These are phyloP conservation scores for Boletellus dicymbophilus DNA, from an alignment of 1,284 basidiomycete genomes.

Conservation along the genomic window DNA sequence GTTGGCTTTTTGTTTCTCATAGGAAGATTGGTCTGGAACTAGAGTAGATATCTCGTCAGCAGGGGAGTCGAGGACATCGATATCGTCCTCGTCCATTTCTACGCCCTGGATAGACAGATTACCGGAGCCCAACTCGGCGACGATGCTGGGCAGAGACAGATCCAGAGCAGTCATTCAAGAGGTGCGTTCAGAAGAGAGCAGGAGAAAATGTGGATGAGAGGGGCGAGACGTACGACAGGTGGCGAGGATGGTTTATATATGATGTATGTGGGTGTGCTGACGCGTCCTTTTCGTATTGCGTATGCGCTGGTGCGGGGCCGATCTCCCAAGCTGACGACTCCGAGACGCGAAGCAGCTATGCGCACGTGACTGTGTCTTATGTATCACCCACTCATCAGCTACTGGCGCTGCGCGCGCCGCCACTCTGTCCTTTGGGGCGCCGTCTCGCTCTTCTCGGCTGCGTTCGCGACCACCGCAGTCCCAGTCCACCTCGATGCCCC, in stretches of 20 bases:
- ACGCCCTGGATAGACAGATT: conserved; percentile 27
- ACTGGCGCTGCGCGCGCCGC: conserved; percentile 5
- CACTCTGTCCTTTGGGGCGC: conserved; percentile 33
- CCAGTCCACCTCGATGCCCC: conserved; percentile 42
- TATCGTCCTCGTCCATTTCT: conserved; percentile 36
- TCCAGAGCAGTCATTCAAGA: conserved; percentile 27
- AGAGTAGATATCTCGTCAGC: conserved; percentile 23
- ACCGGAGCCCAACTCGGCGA: conserved; percentile 29
- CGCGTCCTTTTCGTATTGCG: conserved; percentile 27
- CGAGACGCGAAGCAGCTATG: neutral
- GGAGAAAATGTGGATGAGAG: conserved; percentile 12
- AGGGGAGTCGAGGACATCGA: conserved; percentile 35
- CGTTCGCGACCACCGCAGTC: conserved; percentile 15
- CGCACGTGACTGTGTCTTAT: conserved; percentile 24
- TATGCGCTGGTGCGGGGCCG: conserved; percentile 3
- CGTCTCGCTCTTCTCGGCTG: conserved; percentile 36
- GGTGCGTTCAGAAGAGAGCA: conserved; percentile 22
- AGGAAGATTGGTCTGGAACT: conserved; percentile 30
- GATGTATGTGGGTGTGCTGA: conserved; percentile 18
- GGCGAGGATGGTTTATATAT: conserved; percentile 13
- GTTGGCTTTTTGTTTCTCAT: conserved; percentile 57
- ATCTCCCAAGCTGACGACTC: neutral
- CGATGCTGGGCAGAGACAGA: conserved; percentile 24
- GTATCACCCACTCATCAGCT: conserved; percentile 8
- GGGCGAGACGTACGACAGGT: conserved; percentile 29